Evolutionary conservation across 331 rosid genomes (phyloP).

Genomic region (Dryas integrifolia): DNA sequence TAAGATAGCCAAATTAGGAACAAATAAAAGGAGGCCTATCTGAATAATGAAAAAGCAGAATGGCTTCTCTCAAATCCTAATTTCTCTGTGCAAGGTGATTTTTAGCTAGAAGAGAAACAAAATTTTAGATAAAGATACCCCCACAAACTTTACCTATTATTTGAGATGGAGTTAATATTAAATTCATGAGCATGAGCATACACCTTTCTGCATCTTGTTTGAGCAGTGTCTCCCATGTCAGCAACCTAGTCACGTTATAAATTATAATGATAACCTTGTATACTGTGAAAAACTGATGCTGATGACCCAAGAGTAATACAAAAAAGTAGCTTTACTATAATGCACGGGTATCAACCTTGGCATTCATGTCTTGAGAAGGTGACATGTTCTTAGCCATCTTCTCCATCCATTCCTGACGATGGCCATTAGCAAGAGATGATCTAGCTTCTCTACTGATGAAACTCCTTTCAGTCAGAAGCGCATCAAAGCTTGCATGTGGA

Average conservation of each 20-base stretch:
- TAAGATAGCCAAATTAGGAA: neutral
- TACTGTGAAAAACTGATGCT: constrained; percentile 4
- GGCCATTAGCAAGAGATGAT: constrained; percentile 35
- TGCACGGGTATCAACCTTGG: constrained; percentile 37
- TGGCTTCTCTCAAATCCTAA: neutral
- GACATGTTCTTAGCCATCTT: constrained; percentile 30
- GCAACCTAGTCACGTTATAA: constrained; percentile 39
- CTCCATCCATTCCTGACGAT: constrained; percentile 39
- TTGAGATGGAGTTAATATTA: constrained; percentile 71
- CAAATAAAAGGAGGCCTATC: neutral
- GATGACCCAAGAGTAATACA: neutral
- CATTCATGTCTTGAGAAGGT: constrained; percentile 29
- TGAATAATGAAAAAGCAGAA: constrained; percentile 9
- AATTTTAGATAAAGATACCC: neutral
- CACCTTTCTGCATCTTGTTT: constrained; percentile 56
- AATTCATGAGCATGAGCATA: constrained; percentile 67
- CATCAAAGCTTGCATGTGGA: constrained; percentile 44
- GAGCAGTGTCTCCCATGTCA: constrained; percentile 39
- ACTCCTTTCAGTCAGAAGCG: constrained; percentile 54
- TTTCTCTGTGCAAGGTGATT: constrained; percentile 1
- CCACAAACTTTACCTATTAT: constrained; percentile 54
- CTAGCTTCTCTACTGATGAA: constrained; percentile 43
- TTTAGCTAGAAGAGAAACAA: constrained; percentile 4
- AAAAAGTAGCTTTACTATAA: constrained; percentile 5
- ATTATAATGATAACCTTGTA: constrained; percentile 9